A percentile compares a stretch with the other conserved stretches of the same genome.
These are phyloP conservation scores for Thielaviopsis musarum DNA, from an alignment of 2,329 filamentous ascomycete genomes.

Conservation along the genomic window DNA sequence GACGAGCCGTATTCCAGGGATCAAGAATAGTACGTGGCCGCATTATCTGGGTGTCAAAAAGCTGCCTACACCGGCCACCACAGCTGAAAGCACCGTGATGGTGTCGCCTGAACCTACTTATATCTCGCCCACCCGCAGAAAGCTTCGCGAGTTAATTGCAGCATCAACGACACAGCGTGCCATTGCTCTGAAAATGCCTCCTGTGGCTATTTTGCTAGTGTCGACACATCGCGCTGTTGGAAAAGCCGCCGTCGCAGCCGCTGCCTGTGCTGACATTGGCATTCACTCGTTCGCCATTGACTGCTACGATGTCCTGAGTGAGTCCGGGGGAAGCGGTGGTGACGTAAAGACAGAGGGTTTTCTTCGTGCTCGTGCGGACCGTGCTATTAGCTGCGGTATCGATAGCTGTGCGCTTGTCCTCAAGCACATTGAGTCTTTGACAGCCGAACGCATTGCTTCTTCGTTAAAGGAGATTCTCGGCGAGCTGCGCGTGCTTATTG, in stretches of 20 bases:
- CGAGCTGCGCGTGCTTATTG: conserved; percentile 69
- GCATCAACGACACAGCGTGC: conserved; percentile 80
- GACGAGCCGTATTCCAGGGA: conserved; percentile 62
- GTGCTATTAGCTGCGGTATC: conserved; percentile 74
- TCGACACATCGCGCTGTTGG: conserved; percentile 90
- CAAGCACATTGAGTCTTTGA: conserved; percentile 77
- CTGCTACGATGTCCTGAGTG: conserved; percentile 85
- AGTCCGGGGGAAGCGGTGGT: conserved; percentile 39
- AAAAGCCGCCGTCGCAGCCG: conserved; percentile 61
- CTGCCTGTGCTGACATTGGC: conserved; percentile 75
- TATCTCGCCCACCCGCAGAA: conserved; percentile 45
- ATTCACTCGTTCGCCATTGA: conserved; percentile 81
- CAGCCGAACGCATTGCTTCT: conserved; percentile 74
- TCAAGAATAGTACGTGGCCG: conserved; percentile 64
- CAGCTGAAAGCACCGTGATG: conserved; percentile 20
- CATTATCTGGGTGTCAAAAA: conserved; percentile 73
- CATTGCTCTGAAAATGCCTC: conserved; percentile 72
- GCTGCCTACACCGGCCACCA: conserved; percentile 29
- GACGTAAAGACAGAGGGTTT: conserved; percentile 92
- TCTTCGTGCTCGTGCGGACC: conserved; percentile 69
- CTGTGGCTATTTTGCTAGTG: conserved; percentile 71
- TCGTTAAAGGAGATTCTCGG: conserved; percentile 70
- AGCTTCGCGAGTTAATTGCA: conserved; percentile 68
- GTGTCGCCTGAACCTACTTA: conserved; percentile 31
- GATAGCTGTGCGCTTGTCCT: conserved; percentile 74